phyloP scores from a whole-genome alignment of 2,329 filamentous ascomycete species.

The Atkinsonella hypoxylon region DNA sequence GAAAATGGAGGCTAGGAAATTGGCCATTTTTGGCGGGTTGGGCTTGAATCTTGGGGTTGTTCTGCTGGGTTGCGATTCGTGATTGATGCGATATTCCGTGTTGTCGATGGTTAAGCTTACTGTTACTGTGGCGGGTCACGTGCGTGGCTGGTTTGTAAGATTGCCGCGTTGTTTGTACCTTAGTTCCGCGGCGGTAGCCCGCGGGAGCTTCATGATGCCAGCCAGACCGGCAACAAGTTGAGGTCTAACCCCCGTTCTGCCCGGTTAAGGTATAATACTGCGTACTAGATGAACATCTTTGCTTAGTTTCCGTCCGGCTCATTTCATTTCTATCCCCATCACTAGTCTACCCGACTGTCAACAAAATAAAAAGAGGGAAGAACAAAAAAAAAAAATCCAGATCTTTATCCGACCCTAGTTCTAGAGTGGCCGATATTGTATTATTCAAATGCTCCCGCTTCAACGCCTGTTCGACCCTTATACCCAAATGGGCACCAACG shows the following conservation, averaged over 20 bases:
- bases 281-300: too few relatives aligned
- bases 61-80: not conserved
- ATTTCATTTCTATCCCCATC: not conserved
- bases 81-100: constrained; percentile 4
- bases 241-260: too few relatives aligned
- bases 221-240: too few relatives aligned
- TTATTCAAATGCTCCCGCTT: constrained; percentile 7
- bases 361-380: not conserved
- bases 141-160: constrained; percentile 19
- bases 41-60: not conserved
- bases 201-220: too few relatives aligned
- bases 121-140: constrained; percentile 15
- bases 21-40: constrained; percentile 54
- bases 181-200: too few relatives aligned
- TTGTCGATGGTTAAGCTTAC: constrained; percentile 1
- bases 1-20: constrained; percentile 98
- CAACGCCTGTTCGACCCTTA: constrained; percentile 5
- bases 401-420: not conserved
- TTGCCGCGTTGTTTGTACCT: constrained; percentile 2
- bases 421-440: not conserved
- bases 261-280: too few relatives aligned
- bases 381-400: too few relatives aligned
- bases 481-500: not conserved
- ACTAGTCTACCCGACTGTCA: not conserved
- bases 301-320: not conserved